Conservation (phyloP, 78 protist genomes). For the Dictyostelium purpureum region DNA sequence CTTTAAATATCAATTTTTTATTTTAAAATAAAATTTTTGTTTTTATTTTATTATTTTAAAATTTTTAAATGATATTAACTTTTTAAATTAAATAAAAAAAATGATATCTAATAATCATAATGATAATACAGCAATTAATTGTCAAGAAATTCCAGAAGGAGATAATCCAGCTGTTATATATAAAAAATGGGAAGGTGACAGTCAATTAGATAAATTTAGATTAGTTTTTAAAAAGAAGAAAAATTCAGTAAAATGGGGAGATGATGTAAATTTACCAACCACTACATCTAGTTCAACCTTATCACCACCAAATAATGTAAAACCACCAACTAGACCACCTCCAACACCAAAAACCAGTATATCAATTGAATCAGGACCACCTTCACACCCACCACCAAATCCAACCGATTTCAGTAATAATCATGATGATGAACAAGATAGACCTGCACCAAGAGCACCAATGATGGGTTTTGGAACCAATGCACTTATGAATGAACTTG, state of each 20-base stretch:
- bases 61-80: not conserved
- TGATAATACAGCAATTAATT: not conserved
- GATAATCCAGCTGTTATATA: conserved; percentile 49
- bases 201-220: not conserved
- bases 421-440: not conserved
- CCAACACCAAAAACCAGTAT: conserved; percentile 14
- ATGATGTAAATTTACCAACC: not conserved
- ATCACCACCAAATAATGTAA: not conserved
- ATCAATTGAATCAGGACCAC: not conserved
- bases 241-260: conserved; percentile 28
- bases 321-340: conserved; percentile 52
- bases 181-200: conserved; percentile 52
- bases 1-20: not conserved
- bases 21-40: too few species aligned
- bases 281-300: not conserved
- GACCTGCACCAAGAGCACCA: not conserved
- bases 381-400: conserved; percentile 2
- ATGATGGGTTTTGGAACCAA: conserved; percentile 14
- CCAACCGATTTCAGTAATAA: not conserved
- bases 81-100: not conserved
- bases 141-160: conserved; percentile 25
- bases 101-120: not conserved
- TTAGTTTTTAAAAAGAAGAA: conserved; percentile 54
- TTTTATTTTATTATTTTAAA: not conserved
- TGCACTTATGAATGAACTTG: conserved; percentile 33